Evolutionary conservation across 2,329 filamentous ascomycete genomes (phyloP).

Genomic region (Sphaerulina vaccinii): DNA sequence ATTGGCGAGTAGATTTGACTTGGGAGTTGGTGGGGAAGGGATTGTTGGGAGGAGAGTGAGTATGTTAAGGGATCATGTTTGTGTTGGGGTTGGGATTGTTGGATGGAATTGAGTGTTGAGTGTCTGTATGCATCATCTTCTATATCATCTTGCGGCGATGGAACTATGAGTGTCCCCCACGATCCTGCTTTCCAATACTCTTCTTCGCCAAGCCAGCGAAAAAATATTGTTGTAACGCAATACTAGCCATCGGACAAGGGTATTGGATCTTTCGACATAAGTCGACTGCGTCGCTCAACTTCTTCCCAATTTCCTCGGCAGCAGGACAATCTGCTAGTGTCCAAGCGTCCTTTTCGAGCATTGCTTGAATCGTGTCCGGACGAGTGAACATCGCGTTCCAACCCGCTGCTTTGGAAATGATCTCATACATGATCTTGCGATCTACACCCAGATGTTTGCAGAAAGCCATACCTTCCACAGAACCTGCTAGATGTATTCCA

Average conservation of each 20-base stretch:
- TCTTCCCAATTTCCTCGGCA: slow-evolving; percentile 40
- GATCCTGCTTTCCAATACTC: slow-evolving; percentile 24
- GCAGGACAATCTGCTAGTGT: slow-evolving; percentile 38
- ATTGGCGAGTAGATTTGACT: slow-evolving; percentile 25
- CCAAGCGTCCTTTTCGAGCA: slow-evolving; percentile 39
- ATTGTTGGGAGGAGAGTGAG: slow-evolving; percentile 31
- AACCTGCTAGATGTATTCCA: slow-evolving; percentile 51
- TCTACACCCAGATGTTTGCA: slow-evolving; percentile 48
- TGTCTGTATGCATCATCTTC: neutral
- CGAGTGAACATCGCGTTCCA: slow-evolving; percentile 47
- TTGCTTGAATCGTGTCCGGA: slow-evolving; percentile 31
- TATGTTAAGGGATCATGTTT: slow-evolving; percentile 23
- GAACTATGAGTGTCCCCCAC: slow-evolving; percentile 14
- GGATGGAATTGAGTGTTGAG: slow-evolving; percentile 29
- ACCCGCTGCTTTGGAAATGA: slow-evolving; percentile 50
- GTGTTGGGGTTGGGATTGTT: slow-evolving; percentile 30
- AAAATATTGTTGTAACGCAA: slow-evolving; percentile 37
- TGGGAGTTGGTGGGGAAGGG: slow-evolving; percentile 31
- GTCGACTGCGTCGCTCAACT: slow-evolving; percentile 45
- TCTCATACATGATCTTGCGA: slow-evolving; percentile 46
- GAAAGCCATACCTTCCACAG: slow-evolving; percentile 50
- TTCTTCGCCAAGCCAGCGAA: slow-evolving; percentile 33
- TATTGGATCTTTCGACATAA: slow-evolving; percentile 37
- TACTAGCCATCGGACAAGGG: slow-evolving; percentile 38
- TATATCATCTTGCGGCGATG: neutral